These are phyloP conservation scores for Rosa hybrid DNA, from an alignment of 331 rosid species.

Conservation along the genomic window DNA sequence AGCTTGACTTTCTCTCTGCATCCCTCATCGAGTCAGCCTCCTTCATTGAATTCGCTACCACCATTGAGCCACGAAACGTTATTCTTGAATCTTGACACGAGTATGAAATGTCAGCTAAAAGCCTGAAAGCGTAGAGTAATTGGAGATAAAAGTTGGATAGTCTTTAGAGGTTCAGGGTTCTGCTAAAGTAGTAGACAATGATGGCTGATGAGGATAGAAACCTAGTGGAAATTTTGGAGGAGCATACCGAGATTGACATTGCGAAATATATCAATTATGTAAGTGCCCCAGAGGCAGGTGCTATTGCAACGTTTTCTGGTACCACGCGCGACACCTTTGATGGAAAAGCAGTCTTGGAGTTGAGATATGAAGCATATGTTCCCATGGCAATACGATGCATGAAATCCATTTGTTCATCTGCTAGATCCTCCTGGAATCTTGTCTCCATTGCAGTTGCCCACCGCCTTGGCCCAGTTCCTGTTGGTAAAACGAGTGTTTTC, in stretches of 20 bases:
- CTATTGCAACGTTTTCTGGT: slow-evolving; percentile 87
- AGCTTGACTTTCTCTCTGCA: background rate
- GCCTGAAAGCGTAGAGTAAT: background rate
- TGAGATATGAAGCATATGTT: slow-evolving; percentile 79
- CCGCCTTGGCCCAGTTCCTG: slow-evolving; percentile 76
- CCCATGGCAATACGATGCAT: slow-evolving; percentile 84
- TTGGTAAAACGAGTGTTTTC: slow-evolving; percentile 79
- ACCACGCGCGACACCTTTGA: slow-evolving; percentile 83
- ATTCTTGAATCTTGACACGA: background rate
- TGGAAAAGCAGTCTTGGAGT: slow-evolving; percentile 75
- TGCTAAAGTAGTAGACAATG: background rate
- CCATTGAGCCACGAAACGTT: background rate
- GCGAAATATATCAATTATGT: slow-evolving; percentile 66
- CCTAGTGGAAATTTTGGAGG: slow-evolving; percentile 77
- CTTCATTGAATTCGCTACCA: background rate
- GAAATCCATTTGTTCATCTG: slow-evolving; percentile 68
- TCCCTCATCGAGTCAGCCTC: too few species aligned
- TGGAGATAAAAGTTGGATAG: background rate
- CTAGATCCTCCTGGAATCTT: slow-evolving; percentile 74
- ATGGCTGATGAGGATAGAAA: slow-evolving; percentile 65
- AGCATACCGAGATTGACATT: slow-evolving; percentile 46
- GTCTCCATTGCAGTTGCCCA: slow-evolving; percentile 84
- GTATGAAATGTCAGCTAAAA: background rate
- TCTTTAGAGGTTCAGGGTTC: background rate
- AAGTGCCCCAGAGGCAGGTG: slow-evolving; percentile 84